Evolutionary conservation across 2,329 filamentous ascomycete species (phyloP).

Genomic region (Stagonosporopsis vannaccii): DNA sequence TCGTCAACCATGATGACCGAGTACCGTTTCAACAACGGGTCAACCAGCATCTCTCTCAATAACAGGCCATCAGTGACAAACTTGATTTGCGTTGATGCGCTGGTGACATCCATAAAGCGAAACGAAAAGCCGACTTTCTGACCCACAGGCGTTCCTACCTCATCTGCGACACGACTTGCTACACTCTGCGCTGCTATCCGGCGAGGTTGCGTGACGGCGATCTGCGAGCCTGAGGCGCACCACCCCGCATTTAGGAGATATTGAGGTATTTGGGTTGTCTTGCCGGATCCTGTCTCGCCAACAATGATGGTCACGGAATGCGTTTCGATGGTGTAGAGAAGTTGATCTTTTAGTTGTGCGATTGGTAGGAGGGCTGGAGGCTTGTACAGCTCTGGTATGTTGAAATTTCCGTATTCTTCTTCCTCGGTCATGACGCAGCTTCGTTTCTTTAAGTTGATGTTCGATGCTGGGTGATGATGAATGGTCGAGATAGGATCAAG

Average conservation of each 20-base stretch:
- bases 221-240: constrained; percentile 81
- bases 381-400: constrained; percentile 86
- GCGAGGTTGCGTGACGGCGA: constrained; percentile 92
- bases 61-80: constrained; percentile 94
- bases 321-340: constrained; percentile 88
- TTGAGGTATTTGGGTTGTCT: constrained; percentile 95
- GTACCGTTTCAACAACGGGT: constrained; percentile 88
- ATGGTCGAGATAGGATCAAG: neutral
- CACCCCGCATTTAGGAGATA: constrained; percentile 89
- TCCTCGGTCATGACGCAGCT: constrained; percentile 44
- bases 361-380: constrained; percentile 86
- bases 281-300: constrained; percentile 83
- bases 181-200: constrained; percentile 91
- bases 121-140: constrained; percentile 91
- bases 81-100: constrained; percentile 84
- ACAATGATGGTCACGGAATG: constrained; percentile 86
- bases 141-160: constrained; percentile 83
- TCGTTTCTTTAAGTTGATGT: neutral
- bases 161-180: constrained; percentile 86
- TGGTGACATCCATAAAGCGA: constrained; percentile 89
- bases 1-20: constrained; percentile 98
- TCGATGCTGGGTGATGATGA: neutral
- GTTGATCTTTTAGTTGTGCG: constrained; percentile 76
- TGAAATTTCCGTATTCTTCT: constrained; percentile 53
- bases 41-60: constrained; percentile 88